Base-by-base conservation (phyloP, 176 grass and related monocot species). In the Pontederia crassipes region DNA sequence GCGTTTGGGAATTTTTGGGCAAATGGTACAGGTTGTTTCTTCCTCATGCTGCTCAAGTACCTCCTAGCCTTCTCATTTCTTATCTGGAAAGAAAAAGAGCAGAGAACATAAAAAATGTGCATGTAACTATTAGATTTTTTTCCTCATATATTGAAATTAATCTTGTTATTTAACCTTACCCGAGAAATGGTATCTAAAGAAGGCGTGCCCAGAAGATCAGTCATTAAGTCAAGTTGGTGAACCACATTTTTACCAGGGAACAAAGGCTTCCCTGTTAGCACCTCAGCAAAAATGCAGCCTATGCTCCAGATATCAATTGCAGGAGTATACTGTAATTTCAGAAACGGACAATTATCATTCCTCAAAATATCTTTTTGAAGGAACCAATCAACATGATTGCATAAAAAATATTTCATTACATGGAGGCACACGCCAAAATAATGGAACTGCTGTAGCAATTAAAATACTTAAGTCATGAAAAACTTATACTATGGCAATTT, bases 241-340 rank as follows among this genome's bases (percentile, higher is more conserved):
- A 98, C 93, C 75, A 98, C 93, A 86, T 98, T 98, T 88, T 92
- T 98, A 83, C 93, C 93, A 71, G 93, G 87, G 75, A 98, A 98
- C 66, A 98, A 82, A 61, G 93, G 93, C 62, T 92, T 98, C 47
- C 93, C 93, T 55, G 87, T 92, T 55, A 98, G 46, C 52, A 98
- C 84, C 81, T 98, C 93, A 57, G 93, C 87, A 62, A 98, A 98
- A 57, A 98, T 98, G 81, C 93, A 98, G 64, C 93, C 93, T 20
- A 98, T 92, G 78, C 93, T 98, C 93, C 93, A 98, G 71, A 92
- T 90, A 68, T 98, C 93, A 74, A 98, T 98, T 58, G 93, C 93
- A 59, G 93, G 81, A 51, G 93, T 98, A 74, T 98, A 98, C 93
- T 98, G 84, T 78, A 88, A 90, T 67, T 84, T 17, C 2, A 35